Evolutionary conservation across 495 filamentous ascomycete species (phyloP).

Genomic region (Melanomma pulvis-pyrius): DNA sequence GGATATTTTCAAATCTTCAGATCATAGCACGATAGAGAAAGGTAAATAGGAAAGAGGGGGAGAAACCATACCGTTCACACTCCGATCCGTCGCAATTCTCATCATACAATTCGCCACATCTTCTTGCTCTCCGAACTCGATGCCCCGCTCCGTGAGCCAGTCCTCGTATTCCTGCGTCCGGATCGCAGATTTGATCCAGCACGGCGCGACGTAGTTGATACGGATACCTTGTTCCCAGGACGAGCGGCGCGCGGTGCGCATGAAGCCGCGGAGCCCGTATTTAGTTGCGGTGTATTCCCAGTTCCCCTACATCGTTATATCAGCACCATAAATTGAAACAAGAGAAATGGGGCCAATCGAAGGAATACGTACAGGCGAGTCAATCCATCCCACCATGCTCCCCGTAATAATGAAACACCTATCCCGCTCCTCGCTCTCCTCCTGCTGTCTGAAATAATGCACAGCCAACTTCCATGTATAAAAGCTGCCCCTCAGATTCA

Average conservation of each 20-base stretch:
- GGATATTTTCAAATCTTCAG: neutral
- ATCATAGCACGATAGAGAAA: neutral
- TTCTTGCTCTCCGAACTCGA: conserved; percentile 9
- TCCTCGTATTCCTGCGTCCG: conserved; percentile 6
- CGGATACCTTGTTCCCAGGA: conserved; percentile 9
- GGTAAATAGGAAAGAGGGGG: neutral
- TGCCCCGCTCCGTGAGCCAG: neutral
- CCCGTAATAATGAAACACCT: conserved; percentile 10
- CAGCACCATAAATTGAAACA: neutral
- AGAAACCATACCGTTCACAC: neutral
- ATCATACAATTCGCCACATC: conserved; percentile 7
- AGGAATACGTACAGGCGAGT: neutral
- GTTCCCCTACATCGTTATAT: neutral
- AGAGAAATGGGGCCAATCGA: neutral
- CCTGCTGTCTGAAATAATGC: conserved; percentile 2
- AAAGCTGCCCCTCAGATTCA: conserved; percentile 1
- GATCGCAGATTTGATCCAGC: conserved; percentile 11
- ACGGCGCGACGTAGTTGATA: conserved; percentile 13
- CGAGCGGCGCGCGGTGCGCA: neutral
- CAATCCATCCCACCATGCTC: conserved; percentile 7
- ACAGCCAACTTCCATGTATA: conserved; percentile 9
- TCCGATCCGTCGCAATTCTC: neutral
- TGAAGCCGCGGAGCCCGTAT: conserved; percentile 9
- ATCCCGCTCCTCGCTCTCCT: neutral
- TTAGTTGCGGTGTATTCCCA: conserved; percentile 11